These are phyloP conservation scores for Podospora anserina DNA, from an alignment of 495 filamentous ascomycete species.

Conservation along the genomic window DNA sequence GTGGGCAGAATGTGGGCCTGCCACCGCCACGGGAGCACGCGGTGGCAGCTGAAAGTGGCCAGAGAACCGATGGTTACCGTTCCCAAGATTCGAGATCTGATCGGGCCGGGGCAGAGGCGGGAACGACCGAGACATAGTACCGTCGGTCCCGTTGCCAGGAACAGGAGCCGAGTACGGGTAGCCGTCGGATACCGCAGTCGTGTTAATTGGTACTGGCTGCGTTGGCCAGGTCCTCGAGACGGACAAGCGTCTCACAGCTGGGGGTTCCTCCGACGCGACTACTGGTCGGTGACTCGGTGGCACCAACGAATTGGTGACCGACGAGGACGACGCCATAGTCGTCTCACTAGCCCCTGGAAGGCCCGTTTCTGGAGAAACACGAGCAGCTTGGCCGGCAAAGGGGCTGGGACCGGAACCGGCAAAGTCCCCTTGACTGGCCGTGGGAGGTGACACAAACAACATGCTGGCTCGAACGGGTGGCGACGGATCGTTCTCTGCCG, in stretches of 20 bases:
- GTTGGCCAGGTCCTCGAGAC: slow-evolving; percentile 47
- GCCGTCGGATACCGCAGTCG: slow-evolving; percentile 24
- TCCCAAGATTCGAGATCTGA: slow-evolving; percentile 28
- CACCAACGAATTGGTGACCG: slow-evolving; percentile 17
- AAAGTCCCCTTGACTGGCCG: slow-evolving; percentile 4
- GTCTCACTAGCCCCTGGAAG: slow-evolving; percentile 5
- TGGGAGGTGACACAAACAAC: slow-evolving; percentile 7
- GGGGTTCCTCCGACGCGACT: slow-evolving; percentile 13
- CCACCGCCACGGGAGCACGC: slow-evolving; percentile 29
- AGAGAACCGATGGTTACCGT: slow-evolving; percentile 28
- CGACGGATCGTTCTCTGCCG: slow-evolving; percentile 19
- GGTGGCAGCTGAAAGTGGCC: slow-evolving; percentile 36
- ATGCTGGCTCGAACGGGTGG: slow-evolving; percentile 8
- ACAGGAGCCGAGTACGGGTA: slow-evolving; percentile 43
- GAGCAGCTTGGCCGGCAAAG: slow-evolving; percentile 16
- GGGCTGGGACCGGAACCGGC: neutral
- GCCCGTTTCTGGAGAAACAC: slow-evolving; percentile 8
- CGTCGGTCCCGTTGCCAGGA: slow-evolving; percentile 24
- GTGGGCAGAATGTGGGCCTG: neutral
- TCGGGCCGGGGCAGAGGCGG: slow-evolving; percentile 33
- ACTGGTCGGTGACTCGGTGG: slow-evolving; percentile 11
- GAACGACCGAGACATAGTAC: slow-evolving; percentile 29
- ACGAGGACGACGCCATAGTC: slow-evolving; percentile 10
- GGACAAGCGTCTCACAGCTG: slow-evolving; percentile 33
- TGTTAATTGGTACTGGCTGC: slow-evolving; percentile 24